Evolutionary conservation across 2,329 filamentous ascomycete species (phyloP).

Genomic region (Ceratocystis alfenasii): DNA sequence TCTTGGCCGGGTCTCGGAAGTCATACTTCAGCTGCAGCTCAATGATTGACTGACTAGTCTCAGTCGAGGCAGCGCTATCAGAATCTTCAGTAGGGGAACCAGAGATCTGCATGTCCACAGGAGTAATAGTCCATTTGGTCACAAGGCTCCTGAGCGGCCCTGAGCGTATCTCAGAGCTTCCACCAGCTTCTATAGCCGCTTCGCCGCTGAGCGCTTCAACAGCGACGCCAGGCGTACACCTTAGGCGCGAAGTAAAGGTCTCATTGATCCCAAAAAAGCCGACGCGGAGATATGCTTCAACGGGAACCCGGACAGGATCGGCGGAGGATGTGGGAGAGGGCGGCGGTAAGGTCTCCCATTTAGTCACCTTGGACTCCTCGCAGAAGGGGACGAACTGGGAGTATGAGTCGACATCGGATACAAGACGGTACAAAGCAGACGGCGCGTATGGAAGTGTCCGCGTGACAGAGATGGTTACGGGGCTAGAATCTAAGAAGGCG

Average conservation of each 20-base stretch:
- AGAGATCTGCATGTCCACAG: conserved; percentile 29
- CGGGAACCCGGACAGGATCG: conserved; percentile 46
- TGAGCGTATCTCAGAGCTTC: conserved; percentile 27
- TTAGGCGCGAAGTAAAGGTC: conserved; percentile 66
- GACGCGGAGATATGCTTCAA: conserved; percentile 64
- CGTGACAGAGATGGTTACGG: conserved; percentile 50
- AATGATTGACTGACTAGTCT: conserved; percentile 50
- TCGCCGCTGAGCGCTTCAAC: conserved; percentile 68
- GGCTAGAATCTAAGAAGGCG: conserved; percentile 36
- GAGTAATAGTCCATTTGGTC: conserved; percentile 56
- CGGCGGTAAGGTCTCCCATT: conserved; percentile 35
- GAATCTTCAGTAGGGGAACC: conserved; percentile 29
- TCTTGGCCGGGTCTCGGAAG: conserved; percentile 83
- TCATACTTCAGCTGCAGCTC: conserved; percentile 65
- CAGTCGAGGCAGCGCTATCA: conserved; percentile 25
- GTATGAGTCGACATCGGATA: conserved; percentile 83
- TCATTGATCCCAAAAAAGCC: conserved; percentile 80
- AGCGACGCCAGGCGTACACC: conserved; percentile 58
- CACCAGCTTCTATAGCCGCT: conserved; percentile 33
- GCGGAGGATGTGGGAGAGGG: conserved; percentile 29
- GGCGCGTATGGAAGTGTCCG: conserved; percentile 67
- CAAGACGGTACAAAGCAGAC: conserved; percentile 63
- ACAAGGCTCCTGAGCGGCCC: conserved; percentile 54
- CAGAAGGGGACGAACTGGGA: conserved; percentile 85
- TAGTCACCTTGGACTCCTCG: conserved; percentile 61